Conservation (phyloP, 2,329 filamentous ascomycete genomes). For the Mycogone perniciosa region DNA sequence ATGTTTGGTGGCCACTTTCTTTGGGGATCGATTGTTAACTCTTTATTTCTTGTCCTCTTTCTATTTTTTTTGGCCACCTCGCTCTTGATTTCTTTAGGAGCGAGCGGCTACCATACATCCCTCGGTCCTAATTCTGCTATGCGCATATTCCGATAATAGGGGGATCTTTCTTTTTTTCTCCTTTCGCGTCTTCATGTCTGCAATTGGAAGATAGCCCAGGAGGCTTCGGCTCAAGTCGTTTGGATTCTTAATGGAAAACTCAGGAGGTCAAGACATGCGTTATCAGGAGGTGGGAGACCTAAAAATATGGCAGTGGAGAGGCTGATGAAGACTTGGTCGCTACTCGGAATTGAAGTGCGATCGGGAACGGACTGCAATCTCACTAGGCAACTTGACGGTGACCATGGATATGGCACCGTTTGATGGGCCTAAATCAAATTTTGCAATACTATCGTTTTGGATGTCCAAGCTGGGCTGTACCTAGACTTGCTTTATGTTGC, state of each 20-base stretch:
- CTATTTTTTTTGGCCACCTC: constrained; percentile 16
- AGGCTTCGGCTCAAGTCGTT: constrained; percentile 24
- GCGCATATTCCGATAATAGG: constrained; percentile 23
- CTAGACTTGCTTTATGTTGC: background rate
- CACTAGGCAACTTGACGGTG: constrained; percentile 8
- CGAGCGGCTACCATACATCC: constrained; percentile 20
- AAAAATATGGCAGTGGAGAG: constrained; percentile 8
- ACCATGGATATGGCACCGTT: constrained; percentile 6
- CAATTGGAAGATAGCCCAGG: constrained; percentile 27
- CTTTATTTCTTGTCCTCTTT: constrained; percentile 25
- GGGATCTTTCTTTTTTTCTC: constrained; percentile 17
- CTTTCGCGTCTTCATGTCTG: constrained; percentile 18
- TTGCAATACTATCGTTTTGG: constrained; percentile 11
- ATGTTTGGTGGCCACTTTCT: constrained; percentile 17
- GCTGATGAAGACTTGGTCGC: background rate
- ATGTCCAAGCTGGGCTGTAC: constrained; percentile 4
- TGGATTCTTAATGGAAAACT: constrained; percentile 15
- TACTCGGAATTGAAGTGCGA: background rate
- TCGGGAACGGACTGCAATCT: constrained; percentile 1
- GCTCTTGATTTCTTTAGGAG: constrained; percentile 8
- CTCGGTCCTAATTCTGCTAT: constrained; percentile 22
- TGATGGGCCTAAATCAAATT: constrained; percentile 1
- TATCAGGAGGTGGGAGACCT: constrained; percentile 9
- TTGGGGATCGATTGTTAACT: constrained; percentile 22
- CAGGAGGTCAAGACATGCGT: constrained; percentile 7